Percentiles rank a stretch among this genome's conserved stretches.
phyloP scores from a whole-genome alignment of 1,139 yeast genomes.

The Scheffersomyces segobiensis region DNA sequence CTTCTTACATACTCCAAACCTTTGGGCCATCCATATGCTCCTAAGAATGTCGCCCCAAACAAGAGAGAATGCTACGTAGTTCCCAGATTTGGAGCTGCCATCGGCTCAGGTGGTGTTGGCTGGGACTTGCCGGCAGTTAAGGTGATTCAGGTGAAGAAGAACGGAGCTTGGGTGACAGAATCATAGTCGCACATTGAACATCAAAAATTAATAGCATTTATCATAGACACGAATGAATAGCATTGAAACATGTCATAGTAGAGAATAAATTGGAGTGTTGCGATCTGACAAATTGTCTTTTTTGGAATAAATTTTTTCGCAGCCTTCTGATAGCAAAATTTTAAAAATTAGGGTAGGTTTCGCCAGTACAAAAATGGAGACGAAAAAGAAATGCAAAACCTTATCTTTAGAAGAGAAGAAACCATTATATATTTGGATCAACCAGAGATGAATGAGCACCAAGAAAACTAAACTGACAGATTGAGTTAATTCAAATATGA shows the following conservation, averaged over 20 bases:
- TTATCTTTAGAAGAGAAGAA: too few species aligned
- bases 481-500: too few species aligned
- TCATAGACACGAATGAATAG: background rate
- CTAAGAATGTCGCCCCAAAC: slow-evolving; percentile 60
- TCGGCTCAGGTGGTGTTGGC: slow-evolving; percentile 83
- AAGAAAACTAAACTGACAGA: too few species aligned
- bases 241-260: background rate
- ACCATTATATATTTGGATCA: too few species aligned
- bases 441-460: too few species aligned
- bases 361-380: too few species aligned
- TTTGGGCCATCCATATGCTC: slow-evolving; percentile 86
- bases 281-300: background rate
- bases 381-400: too few species aligned
- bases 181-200: background rate
- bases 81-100: slow-evolving; percentile 84
- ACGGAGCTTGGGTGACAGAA: slow-evolving; percentile 61
- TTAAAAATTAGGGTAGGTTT: too few species aligned
- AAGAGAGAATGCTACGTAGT: slow-evolving; percentile 87
- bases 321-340: background rate
- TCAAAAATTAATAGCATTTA: background rate
- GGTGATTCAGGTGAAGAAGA: slow-evolving; percentile 64
- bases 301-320: background rate
- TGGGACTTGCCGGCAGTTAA: slow-evolving; percentile 91
- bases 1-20: slow-evolving; percentile 87
- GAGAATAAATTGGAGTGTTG: background rate